These are phyloP conservation scores for Metschnikowia continentalis DNA, from an alignment of 805 yeast species.

Conservation along the genomic window DNA sequence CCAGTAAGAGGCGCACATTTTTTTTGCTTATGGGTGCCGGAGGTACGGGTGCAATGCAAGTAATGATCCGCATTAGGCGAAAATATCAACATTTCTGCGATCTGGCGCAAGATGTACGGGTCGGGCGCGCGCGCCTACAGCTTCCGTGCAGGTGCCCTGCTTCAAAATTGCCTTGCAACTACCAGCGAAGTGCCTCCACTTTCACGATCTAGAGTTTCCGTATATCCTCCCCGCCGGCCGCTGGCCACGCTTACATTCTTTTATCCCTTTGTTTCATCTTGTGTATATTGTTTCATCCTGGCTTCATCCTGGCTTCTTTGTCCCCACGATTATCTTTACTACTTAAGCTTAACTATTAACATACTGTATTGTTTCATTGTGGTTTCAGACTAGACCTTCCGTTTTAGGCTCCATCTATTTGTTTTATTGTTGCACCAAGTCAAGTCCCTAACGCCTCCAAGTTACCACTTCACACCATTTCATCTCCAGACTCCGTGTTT, in stretches of 20 bases:
- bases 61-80: neutral
- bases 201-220: neutral
- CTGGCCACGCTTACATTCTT: neutral
- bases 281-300: no score
- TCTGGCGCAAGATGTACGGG: neutral
- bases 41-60: neutral
- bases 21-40: neutral
- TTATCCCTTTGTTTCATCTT: neutral
- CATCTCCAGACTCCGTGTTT: no score
- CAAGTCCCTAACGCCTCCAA: no score
- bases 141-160: neutral
- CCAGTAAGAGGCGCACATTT: no score
- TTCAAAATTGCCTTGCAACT: neutral
- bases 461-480: no score
- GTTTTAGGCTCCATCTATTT: no score
- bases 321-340: no score
- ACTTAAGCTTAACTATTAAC: no score
- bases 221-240: neutral
- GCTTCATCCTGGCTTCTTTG: no score
- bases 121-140: neutral
- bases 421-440: no score
- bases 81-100: neutral
- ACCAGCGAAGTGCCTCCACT: neutral
- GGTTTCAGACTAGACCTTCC: no score
- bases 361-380: no score